Conservation (phyloP, 495 filamentous ascomycete genomes). For the Tuber brumale region DNA sequence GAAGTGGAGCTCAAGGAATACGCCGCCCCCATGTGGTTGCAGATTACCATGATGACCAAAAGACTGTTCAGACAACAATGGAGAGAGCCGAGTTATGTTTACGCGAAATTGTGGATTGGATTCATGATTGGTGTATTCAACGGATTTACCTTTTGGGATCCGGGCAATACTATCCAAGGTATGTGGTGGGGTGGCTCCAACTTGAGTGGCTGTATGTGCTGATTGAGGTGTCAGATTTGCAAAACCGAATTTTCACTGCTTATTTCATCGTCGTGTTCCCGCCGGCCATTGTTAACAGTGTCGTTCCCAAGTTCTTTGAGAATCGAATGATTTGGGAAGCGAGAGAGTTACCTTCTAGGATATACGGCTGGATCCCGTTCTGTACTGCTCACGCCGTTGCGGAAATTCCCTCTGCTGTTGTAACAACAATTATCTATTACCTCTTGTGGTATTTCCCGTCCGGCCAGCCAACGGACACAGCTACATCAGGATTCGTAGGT, state of each 20-base stretch:
- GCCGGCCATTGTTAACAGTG: slow-evolving; percentile 62
- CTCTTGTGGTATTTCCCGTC: slow-evolving; percentile 73
- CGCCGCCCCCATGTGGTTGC: slow-evolving; percentile 54
- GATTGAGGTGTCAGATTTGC: slow-evolving; percentile 54
- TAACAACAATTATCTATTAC: slow-evolving; percentile 63
- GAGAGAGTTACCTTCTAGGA: slow-evolving; percentile 66
- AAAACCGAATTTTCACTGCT: slow-evolving; percentile 70
- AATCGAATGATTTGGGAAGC: slow-evolving; percentile 71
- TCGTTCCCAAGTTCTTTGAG: slow-evolving; percentile 71
- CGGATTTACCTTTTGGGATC: slow-evolving; percentile 79
- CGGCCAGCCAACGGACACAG: slow-evolving; percentile 59
- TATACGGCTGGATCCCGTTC: slow-evolving; percentile 82
- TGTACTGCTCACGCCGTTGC: slow-evolving; percentile 65
- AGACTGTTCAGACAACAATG: slow-evolving; percentile 61
- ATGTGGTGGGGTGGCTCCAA: neutral
- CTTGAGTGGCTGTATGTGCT: neutral
- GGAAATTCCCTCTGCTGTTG: slow-evolving; percentile 66
- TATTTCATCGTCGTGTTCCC: slow-evolving; percentile 73
- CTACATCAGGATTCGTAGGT: slow-evolving; percentile 45
- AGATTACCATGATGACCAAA: slow-evolving; percentile 54
- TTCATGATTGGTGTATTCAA: slow-evolving; percentile 65
- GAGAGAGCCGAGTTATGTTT: slow-evolving; percentile 62
- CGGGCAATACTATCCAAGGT: slow-evolving; percentile 53
- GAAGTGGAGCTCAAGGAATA: slow-evolving; percentile 51
- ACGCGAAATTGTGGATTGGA: slow-evolving; percentile 61